Base-by-base conservation (phyloP, 169 alveolate genomes). In the Plasmodium knowlesi region DNA sequence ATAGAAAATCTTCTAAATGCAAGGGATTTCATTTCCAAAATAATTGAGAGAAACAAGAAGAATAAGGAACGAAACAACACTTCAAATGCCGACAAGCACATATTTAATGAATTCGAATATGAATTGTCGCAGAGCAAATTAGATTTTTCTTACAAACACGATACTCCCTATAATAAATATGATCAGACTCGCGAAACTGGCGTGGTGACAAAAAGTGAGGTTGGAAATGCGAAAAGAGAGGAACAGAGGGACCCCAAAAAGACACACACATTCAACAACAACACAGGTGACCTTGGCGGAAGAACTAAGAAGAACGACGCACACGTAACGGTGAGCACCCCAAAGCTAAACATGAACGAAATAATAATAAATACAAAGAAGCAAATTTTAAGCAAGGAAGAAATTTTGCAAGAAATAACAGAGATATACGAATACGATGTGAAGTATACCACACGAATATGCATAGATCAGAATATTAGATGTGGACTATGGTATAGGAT, bases 351-450 rank as follows among this genome's bases (percentile, higher is more conserved):
- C 86, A 82, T 96, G 92, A 71, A 73, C 67, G 82, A 89, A 12
- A 57, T 86, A 9, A 39, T 81, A 10, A 94, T 92, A 32, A 94
- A 84, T 46, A 81, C 91, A 71, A 93, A 94, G 72, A 84, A 57
- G 67, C 94, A 95, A 46, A 96, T 92, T 37, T 70, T 92, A 80
- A 94, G 95, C 74, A 93, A 82, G 73, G 95, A 94, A 78, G 97
- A 97, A 94, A 94, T 96, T 34, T 70, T 98, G 74, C 97, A 96
- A 72, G 96, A 96, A 46, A 95, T 99, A 30, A 96, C 96, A 10
- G 99, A 98, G 53, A 96, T 98, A 19, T 97, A 99, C 93, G 99
- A 99, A 95, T 98, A 97, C 94, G 99, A 99, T 96, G 99, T 99
- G 19, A 98, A 96, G 71, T 99, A 99, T 95, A 98, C 98, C 78